Base-by-base conservation (phyloP, 164 flowering plant species). In the Cinnamomum chago region DNA sequence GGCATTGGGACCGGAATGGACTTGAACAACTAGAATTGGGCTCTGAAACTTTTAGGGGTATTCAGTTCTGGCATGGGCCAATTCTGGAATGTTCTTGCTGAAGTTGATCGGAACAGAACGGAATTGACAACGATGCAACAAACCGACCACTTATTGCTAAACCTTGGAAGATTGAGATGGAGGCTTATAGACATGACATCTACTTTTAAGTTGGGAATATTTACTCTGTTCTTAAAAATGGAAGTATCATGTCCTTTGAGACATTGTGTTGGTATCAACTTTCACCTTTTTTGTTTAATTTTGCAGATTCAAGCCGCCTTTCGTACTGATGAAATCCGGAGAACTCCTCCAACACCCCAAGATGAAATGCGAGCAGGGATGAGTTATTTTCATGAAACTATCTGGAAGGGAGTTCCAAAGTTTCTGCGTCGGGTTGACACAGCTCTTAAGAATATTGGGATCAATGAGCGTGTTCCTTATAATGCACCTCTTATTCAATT, bases 331-430 rank as follows among this genome's bases (percentile, higher is more conserved):
- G 99, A 95, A 74, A 95, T 95, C 71, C 84, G 94, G 67, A 92
- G 99, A 73, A 89, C 96, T 25, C 89, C 90, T 67, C 99, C 99
- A 58, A 90, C 98, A 25, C 99, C 99, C 24, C 99, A 93, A 79
- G 97, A 95, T 86, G 98, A 95, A 82, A 95, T 93, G 99, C 90
- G 99, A 70, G 98, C 91, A 14, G 99, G 99, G 76, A 95, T 95
- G 99, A 93, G 98, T 81, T 95, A 95, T 83, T 95, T 95, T 83
- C 97, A 95, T 77, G 98, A 95, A 77, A 95, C 99, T 76, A 91
- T 93, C 50, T 93, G 99, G 97, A 95, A 95, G 80, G 99, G 98
- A 73, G 98, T 93, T 5, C 98, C 97, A 9, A 91, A 88, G 69
- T 95, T 95, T 76, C 81, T 93, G 60, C 92, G 98, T 25, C 95